phyloP scores from a whole-genome alignment of 2,329 filamentous ascomycete genomes.

The Botrytis pseudocinerea region DNA sequence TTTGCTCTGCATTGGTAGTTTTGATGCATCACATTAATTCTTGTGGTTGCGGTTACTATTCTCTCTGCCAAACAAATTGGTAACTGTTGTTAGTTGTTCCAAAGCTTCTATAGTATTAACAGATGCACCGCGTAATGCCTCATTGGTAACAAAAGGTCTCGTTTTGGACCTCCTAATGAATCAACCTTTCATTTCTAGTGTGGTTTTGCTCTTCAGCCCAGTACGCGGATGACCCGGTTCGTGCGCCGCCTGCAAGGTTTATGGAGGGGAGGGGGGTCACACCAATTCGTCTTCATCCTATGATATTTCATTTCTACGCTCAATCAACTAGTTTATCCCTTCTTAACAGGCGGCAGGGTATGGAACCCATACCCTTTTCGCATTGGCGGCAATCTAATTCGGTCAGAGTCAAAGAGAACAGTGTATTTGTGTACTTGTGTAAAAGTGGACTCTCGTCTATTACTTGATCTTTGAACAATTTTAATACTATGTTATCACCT shows the following conservation, averaged over 20 bases:
- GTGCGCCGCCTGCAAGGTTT: conserved; percentile 12
- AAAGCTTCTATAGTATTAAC: conserved; percentile 13
- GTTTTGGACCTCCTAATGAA: not conserved
- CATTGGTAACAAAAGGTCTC: conserved; percentile 5
- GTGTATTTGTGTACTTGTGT: conserved; percentile 8
- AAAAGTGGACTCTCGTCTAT: conserved; percentile 13
- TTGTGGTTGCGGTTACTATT: conserved; percentile 4
- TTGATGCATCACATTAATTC: not conserved
- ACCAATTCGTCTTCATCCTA: conserved; percentile 2
- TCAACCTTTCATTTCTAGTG: conserved; percentile 7
- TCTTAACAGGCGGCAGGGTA: conserved; percentile 6
- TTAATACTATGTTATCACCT: conserved; percentile 5
- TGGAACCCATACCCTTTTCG: not conserved
- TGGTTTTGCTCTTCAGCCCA: conserved; percentile 11
- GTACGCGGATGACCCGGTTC: conserved; percentile 4
- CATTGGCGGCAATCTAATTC: conserved; percentile 10
- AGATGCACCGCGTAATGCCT: not conserved
- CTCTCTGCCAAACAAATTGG: not conserved
- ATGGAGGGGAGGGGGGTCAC: not conserved
- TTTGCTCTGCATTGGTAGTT: not conserved
- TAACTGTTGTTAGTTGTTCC: conserved; percentile 13
- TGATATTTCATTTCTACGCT: conserved; percentile 9
- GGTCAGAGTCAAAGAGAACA: conserved; percentile 2
- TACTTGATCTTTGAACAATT: conserved; percentile 1
- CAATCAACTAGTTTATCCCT: conserved; percentile 1